Conservation (phyloP, 257 asterid genomes). For the Anisodus acutangulus region DNA sequence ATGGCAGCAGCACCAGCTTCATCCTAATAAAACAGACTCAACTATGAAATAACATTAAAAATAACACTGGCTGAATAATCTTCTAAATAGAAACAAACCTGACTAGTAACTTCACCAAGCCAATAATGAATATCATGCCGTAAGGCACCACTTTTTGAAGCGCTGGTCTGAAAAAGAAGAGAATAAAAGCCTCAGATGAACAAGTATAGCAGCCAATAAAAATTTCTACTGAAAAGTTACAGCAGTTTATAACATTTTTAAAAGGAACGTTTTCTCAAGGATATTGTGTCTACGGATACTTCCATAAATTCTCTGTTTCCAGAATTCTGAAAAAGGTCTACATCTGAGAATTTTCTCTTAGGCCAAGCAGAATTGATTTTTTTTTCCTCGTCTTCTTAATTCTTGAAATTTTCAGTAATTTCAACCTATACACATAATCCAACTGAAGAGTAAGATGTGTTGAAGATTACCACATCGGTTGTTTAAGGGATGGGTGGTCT, state of each 20-base stretch:
- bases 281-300: constrained; percentile 2
- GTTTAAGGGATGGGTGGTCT: too few relatives aligned
- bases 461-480: too few relatives aligned
- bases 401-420: constrained; percentile 12
- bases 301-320: constrained; percentile 18
- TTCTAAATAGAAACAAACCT: constrained; percentile 52
- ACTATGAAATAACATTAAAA: not conserved
- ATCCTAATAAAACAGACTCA: constrained; percentile 55
- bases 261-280: constrained; percentile 13
- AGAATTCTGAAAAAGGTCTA: constrained; percentile 19
- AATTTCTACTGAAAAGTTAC: not conserved
- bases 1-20: constrained; percentile 94
- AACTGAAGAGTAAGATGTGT: constrained; percentile 2
- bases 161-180: constrained; percentile 71
- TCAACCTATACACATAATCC: not conserved
- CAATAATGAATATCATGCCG: constrained; percentile 97
- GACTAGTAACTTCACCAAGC: constrained; percentile 93
- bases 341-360: constrained; percentile 17
- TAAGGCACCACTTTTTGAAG: constrained; percentile 77
- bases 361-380: not conserved
- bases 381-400: not conserved
- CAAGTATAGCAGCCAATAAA: not conserved
- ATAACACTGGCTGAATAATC: not conserved
- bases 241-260: not conserved
- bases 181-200: constrained; percentile 8